Percentiles rank a stretch among this genome's conserved stretches.
phyloP scores from a whole-genome alignment of 2,329 filamentous ascomycete species.

The Cladophialophora psammophila region DNA sequence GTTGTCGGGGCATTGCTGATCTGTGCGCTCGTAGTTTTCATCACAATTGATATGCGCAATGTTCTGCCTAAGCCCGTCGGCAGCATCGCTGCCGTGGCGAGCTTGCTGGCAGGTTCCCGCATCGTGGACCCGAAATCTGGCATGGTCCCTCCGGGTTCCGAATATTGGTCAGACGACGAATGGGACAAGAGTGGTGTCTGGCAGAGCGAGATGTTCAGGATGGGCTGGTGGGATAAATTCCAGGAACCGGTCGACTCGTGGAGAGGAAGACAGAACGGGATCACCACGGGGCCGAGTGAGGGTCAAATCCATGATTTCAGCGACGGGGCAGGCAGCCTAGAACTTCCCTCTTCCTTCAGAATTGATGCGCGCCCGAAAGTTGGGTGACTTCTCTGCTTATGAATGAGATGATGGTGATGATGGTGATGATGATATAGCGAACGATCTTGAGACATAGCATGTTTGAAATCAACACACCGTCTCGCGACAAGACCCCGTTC shows the following conservation, averaged over 20 bases:
- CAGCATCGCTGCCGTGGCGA: slow-evolving; percentile 33
- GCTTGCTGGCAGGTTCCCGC: slow-evolving; percentile 33
- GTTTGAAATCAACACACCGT: background rate
- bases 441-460: background rate
- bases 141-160: slow-evolving; percentile 31
- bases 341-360: slow-evolving; percentile 11
- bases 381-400: background rate
- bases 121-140: slow-evolving; percentile 30
- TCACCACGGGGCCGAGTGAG: background rate
- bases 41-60: slow-evolving; percentile 33
- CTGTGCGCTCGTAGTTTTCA: slow-evolving; percentile 32
- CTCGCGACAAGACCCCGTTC: background rate
- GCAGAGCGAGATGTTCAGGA: slow-evolving; percentile 35
- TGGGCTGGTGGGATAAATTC: slow-evolving; percentile 36
- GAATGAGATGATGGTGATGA: background rate
- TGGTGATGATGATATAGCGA: background rate
- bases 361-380: slow-evolving; percentile 24
- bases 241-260: slow-evolving; percentile 27
- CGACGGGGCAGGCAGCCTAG: background rate
- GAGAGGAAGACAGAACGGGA: slow-evolving; percentile 2
- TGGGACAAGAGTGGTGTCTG: slow-evolving; percentile 34
- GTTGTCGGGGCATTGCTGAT: slow-evolving; percentile 28
- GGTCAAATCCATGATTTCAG: background rate
- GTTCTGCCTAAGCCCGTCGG: slow-evolving; percentile 35
- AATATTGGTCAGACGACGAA: slow-evolving; percentile 34